Evolutionary conservation across 2,329 filamentous ascomycete genomes (phyloP), one percentile per base, ranked within the genome.

Genomic region (Arthrobotrys sphaeroides): DNA sequence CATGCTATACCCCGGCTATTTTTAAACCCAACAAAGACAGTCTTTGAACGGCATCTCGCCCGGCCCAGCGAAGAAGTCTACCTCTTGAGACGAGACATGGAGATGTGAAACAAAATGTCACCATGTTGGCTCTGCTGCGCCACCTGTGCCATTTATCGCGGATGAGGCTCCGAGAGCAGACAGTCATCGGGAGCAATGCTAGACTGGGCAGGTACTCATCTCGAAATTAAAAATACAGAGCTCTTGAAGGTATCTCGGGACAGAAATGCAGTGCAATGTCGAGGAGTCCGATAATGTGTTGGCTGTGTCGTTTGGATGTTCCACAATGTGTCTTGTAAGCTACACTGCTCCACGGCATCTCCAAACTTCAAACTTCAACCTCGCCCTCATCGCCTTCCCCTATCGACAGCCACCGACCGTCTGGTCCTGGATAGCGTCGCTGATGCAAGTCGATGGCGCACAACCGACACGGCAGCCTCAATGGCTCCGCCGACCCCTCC

Each of bases 381-480:
- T 60, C 42, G 51, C 51, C 31, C 22, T 47, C 47, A 36, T 51
- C 33, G 12, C 28, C 40, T 12, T 18, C 5, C n/a, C 18, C 16
- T 51, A 24, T 62, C 40, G 40, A 24, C 12, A n/a, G n/a, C n/a
- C n/a, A 42, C 43, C 49, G 49, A 51, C 42, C 68, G 43, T 60
- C 43, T 61, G 42, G 43, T 13, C 42, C 13, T 16, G 6, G 47
- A 62, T 22, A 6, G 66, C 22, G 36, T 57, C 70, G 53, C 62
- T 62, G 62, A 74, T 74, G 70, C 53, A 5, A 45, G 70, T 40
- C 57, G 51, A 74, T 74, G 70, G 70, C 70, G 36, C 55, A 74
- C 45, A 20, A 60, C 22, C 60, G 60, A 43, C 47, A 68, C 57
- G 55, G 61, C 28, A 62, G 70, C 70, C 70, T 62, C 28, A 74